A percentile compares a stretch with the other conserved stretches of the same genome.
These are phyloP conservation scores for Cyberlindnera samutprakarnensis DNA, from an alignment of 805 yeast species.

Conservation along the genomic window DNA sequence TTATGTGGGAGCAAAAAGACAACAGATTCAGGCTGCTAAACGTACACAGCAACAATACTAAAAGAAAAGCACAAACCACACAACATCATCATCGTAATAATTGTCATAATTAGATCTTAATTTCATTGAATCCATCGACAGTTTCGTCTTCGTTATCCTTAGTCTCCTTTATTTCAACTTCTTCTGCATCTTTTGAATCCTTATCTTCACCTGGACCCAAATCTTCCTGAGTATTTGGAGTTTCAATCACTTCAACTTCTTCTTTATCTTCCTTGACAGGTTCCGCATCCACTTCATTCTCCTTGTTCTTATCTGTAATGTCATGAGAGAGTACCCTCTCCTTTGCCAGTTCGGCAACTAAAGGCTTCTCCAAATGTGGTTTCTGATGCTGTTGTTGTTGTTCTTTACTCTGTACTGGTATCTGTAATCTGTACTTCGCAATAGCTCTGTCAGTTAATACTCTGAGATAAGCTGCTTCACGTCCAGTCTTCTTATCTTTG, in stretches of 20 bases:
- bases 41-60: too few species aligned
- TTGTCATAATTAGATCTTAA: slow-evolving; percentile 16
- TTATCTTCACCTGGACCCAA: too few species aligned
- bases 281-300: too few species aligned
- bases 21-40: too few species aligned
- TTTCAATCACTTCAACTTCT: too few species aligned
- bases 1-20: too few species aligned
- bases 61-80: too few species aligned
- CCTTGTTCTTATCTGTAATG: slow-evolving; percentile 10
- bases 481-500: slow-evolving; percentile 49
- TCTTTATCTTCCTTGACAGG: too few species aligned
- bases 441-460: slow-evolving; percentile 30
- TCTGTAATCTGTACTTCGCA: slow-evolving; percentile 13
- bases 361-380: slow-evolving; percentile 4
- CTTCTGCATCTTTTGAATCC: too few species aligned
- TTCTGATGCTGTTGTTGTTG: slow-evolving; percentile 1
- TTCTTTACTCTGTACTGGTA: slow-evolving; percentile 6
- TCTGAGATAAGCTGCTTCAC: slow-evolving; percentile 36
- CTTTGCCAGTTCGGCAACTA: slow-evolving; percentile 8
- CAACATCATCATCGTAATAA: too few species aligned
- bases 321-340: slow-evolving; percentile 7
- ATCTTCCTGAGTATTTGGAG: too few species aligned
- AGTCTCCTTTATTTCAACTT: slow-evolving; percentile 6
- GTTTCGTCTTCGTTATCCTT: not conserved
- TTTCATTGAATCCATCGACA: slow-evolving; percentile 17